Evolutionary conservation across 1,139 yeast genomes (phyloP).

Genomic region (Sugiyamaella castrensis): DNA sequence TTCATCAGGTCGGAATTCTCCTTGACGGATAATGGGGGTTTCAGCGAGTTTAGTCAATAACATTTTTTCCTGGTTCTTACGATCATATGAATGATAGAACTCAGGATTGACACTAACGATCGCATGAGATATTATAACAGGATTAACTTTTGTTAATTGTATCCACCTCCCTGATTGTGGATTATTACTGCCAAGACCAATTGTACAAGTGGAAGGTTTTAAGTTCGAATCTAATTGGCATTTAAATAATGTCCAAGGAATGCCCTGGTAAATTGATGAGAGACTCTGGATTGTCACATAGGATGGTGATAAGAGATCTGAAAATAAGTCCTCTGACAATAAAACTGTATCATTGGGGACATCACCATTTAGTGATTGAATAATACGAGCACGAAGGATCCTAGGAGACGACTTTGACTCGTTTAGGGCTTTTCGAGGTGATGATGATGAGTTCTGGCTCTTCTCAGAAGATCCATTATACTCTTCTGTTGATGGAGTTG

Average conservation of each 20-base stretch:
- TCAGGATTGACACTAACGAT: slow-evolving; percentile 27
- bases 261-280: slow-evolving; percentile 14
- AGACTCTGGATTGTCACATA: slow-evolving; percentile 20
- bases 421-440: neutral
- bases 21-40: slow-evolving; percentile 30
- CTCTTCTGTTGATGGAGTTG: neutral
- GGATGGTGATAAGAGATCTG: slow-evolving; percentile 2
- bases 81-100: slow-evolving; percentile 20
- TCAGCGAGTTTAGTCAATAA: slow-evolving; percentile 9
- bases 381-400: slow-evolving; percentile 1
- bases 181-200: slow-evolving; percentile 15
- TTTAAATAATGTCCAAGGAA: slow-evolving; percentile 23
- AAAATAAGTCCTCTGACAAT: slow-evolving; percentile 3
- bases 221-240: slow-evolving; percentile 20
- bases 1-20: slow-evolving; percentile 25
- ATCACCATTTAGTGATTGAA: neutral
- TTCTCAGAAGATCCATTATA: neutral
- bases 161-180: neutral
- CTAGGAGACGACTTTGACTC: neutral
- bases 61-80: slow-evolving; percentile 1
- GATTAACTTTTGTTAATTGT: slow-evolving; percentile 21
- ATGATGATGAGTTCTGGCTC: neutral
- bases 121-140: slow-evolving; percentile 25
- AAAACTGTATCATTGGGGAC: slow-evolving; percentile 7
- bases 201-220: slow-evolving; percentile 22